Base-by-base conservation (phyloP, 2,329 filamentous ascomycete genomes). In the Zarea fungicola region DNA sequence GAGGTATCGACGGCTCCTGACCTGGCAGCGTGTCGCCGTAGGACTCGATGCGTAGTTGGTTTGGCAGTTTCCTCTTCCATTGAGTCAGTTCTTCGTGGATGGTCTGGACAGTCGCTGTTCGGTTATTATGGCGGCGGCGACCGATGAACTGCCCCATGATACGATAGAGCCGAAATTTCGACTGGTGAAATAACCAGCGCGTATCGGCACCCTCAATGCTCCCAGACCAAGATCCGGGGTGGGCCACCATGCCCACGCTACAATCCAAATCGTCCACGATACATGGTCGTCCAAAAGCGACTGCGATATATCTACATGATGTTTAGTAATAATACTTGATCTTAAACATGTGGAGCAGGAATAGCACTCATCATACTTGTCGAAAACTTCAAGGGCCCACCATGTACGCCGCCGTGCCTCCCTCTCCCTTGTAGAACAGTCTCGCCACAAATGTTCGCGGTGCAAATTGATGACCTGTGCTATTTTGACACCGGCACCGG, bases 381-480 rank as follows among this genome's bases (percentile, higher is more conserved):
- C 49, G 25, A 48, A 51, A 4, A 51, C 49, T 13, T 47, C 49
- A 9, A 51, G 32, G 18, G 49, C 26, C 49, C 49, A 51, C 49
- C 49, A 51, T 6, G 49, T 51, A 1, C 49, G 42, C 9, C 49
- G 21, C 23, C 37, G 23, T n/a, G 43, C 26, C 43, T 51, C 49
- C 13, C n/a, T 35, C 13, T 42, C 43, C 8, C n/a, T 19, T 6
- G 28, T 43, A 5, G 49, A 48, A 10, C 26, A 32, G 14, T 43
- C 43, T 19, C 21, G 19, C 49, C 49, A 51, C 7, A 35, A 29
- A 10, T 23, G 48, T 23, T 51, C 49, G 18, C 49, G 49, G 21
- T 51, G 49, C 1, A 51, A 29, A 11, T 42, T 42, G 19, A 51
- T 51, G 26, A 51, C 43, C 19, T 51, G 49, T 8, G 49, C 49